Base-by-base conservation (phyloP, 2,329 filamentous ascomycete species). In the Alternaria tenuissima region DNA sequence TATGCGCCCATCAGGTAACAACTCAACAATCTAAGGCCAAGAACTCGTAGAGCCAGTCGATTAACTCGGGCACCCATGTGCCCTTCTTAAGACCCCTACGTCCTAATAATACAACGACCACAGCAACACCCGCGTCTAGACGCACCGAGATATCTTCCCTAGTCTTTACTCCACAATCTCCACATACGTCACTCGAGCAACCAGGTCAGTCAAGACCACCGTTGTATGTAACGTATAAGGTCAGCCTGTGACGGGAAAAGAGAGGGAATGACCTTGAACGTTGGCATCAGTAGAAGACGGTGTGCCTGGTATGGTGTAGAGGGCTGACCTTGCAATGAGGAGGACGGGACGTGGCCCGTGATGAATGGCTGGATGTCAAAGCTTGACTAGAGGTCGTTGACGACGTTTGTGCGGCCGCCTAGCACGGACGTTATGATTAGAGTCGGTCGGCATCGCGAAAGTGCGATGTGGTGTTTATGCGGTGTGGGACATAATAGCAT, bases 141-240 rank as follows among this genome's bases (percentile, higher is more conserved):
- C 24, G 30, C 32, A 38, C 20, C 32, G 20, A 49, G 22, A 49
- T n/a, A n/a, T n/a, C 22, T 3, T 24, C 46, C 30, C 18, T 48
- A 7, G 5, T 22, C 11, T 11, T 30, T 48, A n/a, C 46, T 48
- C 46, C 20, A 36, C 46, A 48, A 48, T 48, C 30, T 48, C 46
- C 46, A 48, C 46, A 36, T 48, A 36, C 46, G 46, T 48, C 46
- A 48, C 46, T 48, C 22, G 12, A 48, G 46, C 46, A 48, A 48
- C 18, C 28, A 22, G 44, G 28, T 38, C 5, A 41, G 9, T 20
- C 12, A 9, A 20, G 18, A 41, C 38, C 20, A 12, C 39, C 39
- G 39, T 42, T 24, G 5, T 11, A 16, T 24, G 20, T 42, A 14
- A 20, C 20, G 39, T 20, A 42, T 20, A 24, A 24, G 39, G 39